Conservation (phyloP, 345 rosid genomes). For the Pugionium cornutum region DNA sequence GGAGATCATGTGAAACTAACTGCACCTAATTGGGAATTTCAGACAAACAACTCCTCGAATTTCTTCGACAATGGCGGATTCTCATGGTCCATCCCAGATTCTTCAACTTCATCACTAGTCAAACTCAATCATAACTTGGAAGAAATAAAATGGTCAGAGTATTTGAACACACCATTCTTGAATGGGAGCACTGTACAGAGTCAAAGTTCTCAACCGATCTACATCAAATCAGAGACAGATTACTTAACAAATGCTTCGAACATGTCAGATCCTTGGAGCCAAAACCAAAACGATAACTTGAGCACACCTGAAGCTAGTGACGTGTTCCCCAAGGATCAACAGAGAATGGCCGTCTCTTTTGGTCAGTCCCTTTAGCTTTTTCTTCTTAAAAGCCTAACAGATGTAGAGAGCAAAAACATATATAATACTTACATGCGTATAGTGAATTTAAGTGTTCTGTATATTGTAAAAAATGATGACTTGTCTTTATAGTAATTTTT, state of each 20-base stretch:
- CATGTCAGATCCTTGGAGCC: slow-evolving; percentile 41
- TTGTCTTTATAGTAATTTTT: slow-evolving; percentile 26
- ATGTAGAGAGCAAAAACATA: slow-evolving; percentile 25
- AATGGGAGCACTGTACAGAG: slow-evolving; percentile 24
- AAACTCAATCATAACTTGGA: slow-evolving; percentile 37
- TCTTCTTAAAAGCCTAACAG: slow-evolving; percentile 25
- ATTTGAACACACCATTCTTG: slow-evolving; percentile 40
- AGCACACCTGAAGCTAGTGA: slow-evolving; percentile 34
- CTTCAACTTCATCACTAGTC: slow-evolving; percentile 20
- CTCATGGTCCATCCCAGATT: slow-evolving; percentile 37
- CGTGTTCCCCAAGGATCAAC: slow-evolving; percentile 43
- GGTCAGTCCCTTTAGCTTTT: slow-evolving; percentile 39
- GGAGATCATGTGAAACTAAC: slow-evolving; percentile 35
- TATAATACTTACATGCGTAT: slow-evolving; percentile 31
- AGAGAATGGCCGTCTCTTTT: slow-evolving; percentile 42
- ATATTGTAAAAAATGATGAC: slow-evolving; percentile 17
- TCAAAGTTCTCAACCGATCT: slow-evolving; percentile 35
- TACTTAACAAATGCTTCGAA: slow-evolving; percentile 37
- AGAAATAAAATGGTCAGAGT: slow-evolving; percentile 42
- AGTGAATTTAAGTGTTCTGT: slow-evolving; percentile 31
- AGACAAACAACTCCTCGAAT: slow-evolving; percentile 36
- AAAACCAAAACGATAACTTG: slow-evolving; percentile 32
- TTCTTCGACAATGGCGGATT: slow-evolving; percentile 35
- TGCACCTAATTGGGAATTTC: slow-evolving; percentile 45
- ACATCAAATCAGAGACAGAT: slow-evolving; percentile 35